phyloP scores from a whole-genome alignment of 2,329 filamentous ascomycete genomes.

The Aspergillus clavatus region DNA sequence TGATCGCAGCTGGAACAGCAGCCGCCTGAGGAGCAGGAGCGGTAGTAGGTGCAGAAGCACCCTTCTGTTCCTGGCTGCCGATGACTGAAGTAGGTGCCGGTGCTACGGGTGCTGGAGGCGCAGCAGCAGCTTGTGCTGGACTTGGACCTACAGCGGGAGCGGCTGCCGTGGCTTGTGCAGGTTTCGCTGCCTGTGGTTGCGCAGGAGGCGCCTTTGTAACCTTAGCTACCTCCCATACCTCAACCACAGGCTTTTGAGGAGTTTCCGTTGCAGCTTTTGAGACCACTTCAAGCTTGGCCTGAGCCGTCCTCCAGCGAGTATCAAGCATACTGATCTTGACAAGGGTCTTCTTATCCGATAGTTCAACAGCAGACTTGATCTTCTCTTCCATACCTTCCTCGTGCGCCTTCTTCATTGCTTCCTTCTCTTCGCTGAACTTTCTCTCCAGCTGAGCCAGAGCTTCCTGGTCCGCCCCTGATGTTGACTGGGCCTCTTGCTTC shows the following conservation, averaged over 20 bases:
- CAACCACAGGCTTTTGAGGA: constrained; percentile 72
- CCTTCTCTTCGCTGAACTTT: constrained; percentile 38
- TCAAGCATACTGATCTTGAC: constrained; percentile 75
- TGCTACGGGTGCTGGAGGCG: constrained; percentile 3
- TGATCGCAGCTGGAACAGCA: constrained; percentile 4
- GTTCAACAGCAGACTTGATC: constrained; percentile 57
- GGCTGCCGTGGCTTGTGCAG: constrained; percentile 19
- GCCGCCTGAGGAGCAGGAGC: constrained; percentile 11
- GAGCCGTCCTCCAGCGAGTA: constrained; percentile 58
- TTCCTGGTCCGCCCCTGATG: constrained; percentile 28
- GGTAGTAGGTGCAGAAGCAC: constrained; percentile 8
- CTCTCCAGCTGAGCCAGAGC: constrained; percentile 36
- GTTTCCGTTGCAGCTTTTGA: constrained; percentile 79
- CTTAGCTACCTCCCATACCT: constrained; percentile 83
- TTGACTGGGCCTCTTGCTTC: constrained; percentile 29
- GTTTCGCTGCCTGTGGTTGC: constrained; percentile 29
- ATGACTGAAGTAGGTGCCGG: not conserved
- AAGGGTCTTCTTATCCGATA: constrained; percentile 69
- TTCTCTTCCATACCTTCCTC: constrained; percentile 56
- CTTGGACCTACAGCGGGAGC: constrained; percentile 14
- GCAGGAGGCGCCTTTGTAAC: constrained; percentile 51
- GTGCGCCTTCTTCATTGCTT: constrained; percentile 42
- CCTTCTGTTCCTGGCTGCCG: constrained; percentile 2
- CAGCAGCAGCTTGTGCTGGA: constrained; percentile 11
- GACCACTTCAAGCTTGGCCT: constrained; percentile 72